Percentiles rank a stretch among this genome's conserved stretches.
These are phyloP conservation scores for Coemansia sp. DNA, from an alignment of 192 early-diverging fungal genomes.

Conservation along the genomic window DNA sequence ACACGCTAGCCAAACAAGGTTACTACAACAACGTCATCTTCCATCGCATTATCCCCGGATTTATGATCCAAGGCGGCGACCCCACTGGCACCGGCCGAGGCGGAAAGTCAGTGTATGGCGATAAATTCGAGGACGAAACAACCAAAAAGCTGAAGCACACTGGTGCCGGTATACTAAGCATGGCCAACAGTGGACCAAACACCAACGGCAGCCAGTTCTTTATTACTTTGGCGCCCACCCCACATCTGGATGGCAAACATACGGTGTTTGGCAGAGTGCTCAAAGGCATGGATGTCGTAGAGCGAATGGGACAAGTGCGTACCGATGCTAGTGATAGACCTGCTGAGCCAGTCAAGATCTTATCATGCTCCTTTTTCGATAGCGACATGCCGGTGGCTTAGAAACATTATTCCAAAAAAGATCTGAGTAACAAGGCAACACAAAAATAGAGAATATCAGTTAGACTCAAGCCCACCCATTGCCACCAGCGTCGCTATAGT, in stretches of 20 bases:
- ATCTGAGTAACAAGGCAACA: neutral
- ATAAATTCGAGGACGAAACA: constrained; percentile 72
- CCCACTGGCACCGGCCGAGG: constrained; percentile 94
- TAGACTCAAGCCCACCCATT: neutral
- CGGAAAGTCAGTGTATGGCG: constrained; percentile 69
- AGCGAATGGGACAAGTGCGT: constrained; percentile 68
- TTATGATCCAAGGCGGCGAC: constrained; percentile 98
- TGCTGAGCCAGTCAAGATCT: constrained; percentile 20
- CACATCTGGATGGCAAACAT: constrained; percentile 81
- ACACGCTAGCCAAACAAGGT: constrained; percentile 68
- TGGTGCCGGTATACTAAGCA: constrained; percentile 82
- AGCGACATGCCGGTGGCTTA: neutral
- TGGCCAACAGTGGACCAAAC: constrained; percentile 93
- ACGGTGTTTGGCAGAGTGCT: constrained; percentile 90
- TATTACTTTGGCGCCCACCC: constrained; percentile 68
- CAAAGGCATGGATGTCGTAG: constrained; percentile 76
- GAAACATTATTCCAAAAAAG: neutral
- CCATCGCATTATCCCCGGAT: constrained; percentile 83
- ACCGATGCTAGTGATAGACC: constrained; percentile 68
- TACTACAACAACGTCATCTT: constrained; percentile 83
- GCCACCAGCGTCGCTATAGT: neutral
- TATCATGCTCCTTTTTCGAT: neutral
- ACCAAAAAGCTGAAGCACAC: constrained; percentile 71
- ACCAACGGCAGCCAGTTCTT: constrained; percentile 86
- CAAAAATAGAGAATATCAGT: neutral